Percentiles rank a stretch among this genome's conserved stretches.
phyloP scores from a whole-genome alignment of 208 protist species.

The Herpetomonas tarakana region DNA sequence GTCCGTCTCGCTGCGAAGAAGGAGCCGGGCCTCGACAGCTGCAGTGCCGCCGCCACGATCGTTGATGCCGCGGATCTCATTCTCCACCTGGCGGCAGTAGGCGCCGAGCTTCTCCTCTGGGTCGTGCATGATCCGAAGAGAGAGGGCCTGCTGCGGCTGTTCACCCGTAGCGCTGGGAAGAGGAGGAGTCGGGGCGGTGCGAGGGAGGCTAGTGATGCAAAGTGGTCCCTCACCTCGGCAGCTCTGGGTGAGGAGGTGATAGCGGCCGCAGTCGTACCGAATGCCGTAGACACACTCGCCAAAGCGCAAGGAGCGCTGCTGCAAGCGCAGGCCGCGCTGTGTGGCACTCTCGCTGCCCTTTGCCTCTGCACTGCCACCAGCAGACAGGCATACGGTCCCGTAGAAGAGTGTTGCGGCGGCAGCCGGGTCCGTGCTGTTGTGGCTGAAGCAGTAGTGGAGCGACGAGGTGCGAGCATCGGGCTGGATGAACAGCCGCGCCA shows the following conservation, averaged over 20 bases:
- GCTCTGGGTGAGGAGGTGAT: constrained; percentile 56
- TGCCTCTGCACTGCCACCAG: no score
- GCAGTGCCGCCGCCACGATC: not conserved
- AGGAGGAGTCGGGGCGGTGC: constrained; percentile 20
- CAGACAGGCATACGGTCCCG: constrained; percentile 20
- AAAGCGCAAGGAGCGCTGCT: constrained; percentile 10
- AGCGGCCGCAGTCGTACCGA: constrained; percentile 32
- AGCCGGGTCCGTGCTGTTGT: not conserved
- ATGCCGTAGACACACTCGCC: constrained; percentile 38
- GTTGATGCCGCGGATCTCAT: constrained; percentile 14
- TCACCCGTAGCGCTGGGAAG: constrained; percentile 13
- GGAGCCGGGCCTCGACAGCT: constrained; percentile 18
- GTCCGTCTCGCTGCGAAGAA: constrained; percentile 45
- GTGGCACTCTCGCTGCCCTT: no score
- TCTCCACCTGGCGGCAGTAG: constrained; percentile 41
- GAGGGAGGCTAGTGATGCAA: constrained; percentile 40
- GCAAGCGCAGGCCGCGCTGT: not conserved
- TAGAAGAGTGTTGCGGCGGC: constrained; percentile 23
- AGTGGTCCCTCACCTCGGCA: constrained; percentile 40
- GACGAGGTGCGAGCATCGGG: constrained; percentile 22
- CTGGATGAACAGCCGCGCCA: no score
- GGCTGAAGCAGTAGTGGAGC: constrained; percentile 24
- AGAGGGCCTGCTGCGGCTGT: constrained; percentile 13
- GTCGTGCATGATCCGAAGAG: constrained; percentile 37
- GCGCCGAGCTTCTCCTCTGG: constrained; percentile 32